Evolutionary conservation across 805 yeast genomes (phyloP).

Genomic region (Wickerhamomyces subpelliculosus): DNA sequence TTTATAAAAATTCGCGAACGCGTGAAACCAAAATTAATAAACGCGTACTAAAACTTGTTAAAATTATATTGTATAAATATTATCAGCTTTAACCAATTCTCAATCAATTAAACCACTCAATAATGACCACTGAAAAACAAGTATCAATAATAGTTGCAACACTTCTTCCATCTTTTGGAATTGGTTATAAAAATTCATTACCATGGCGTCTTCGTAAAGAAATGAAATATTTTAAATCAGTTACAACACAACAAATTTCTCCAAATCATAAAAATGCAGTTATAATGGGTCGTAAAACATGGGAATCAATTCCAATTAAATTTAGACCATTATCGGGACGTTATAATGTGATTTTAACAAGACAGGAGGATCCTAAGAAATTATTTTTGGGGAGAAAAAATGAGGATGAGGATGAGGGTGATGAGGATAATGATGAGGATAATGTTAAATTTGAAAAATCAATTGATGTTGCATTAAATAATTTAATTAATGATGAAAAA

Average conservation of each 20-base stretch:
- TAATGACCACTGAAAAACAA: slow-evolving; percentile 19
- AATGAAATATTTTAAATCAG: slow-evolving; percentile 75
- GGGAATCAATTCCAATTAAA: slow-evolving; percentile 85
- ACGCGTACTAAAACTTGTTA: too few species aligned
- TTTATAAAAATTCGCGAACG: too few species aligned
- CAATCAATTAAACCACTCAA: neutral
- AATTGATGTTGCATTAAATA: slow-evolving; percentile 34
- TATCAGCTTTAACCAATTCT: neutral
- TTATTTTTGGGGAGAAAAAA: too few species aligned
- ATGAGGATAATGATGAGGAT: slow-evolving; percentile 7
- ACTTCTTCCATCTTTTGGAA: slow-evolving; percentile 70
- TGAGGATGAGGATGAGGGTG: too few species aligned
- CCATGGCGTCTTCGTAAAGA: slow-evolving; percentile 88
- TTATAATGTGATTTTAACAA: slow-evolving; percentile 67
- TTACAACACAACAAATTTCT: slow-evolving; percentile 45
- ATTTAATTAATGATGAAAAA: slow-evolving; percentile 18
- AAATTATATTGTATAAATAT: too few species aligned
- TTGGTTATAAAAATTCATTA: slow-evolving; percentile 71
- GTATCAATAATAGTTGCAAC: slow-evolving; percentile 81
- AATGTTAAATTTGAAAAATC: slow-evolving; percentile 33
- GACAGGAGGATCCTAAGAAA: slow-evolving; percentile 24
- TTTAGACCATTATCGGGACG: slow-evolving; percentile 81
- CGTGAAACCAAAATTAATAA: too few species aligned
- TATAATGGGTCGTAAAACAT: slow-evolving; percentile 92
- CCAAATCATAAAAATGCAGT: slow-evolving; percentile 58